Conservation (phyloP, 2,329 filamentous ascomycete genomes). For the Beauveria sp. region DNA sequence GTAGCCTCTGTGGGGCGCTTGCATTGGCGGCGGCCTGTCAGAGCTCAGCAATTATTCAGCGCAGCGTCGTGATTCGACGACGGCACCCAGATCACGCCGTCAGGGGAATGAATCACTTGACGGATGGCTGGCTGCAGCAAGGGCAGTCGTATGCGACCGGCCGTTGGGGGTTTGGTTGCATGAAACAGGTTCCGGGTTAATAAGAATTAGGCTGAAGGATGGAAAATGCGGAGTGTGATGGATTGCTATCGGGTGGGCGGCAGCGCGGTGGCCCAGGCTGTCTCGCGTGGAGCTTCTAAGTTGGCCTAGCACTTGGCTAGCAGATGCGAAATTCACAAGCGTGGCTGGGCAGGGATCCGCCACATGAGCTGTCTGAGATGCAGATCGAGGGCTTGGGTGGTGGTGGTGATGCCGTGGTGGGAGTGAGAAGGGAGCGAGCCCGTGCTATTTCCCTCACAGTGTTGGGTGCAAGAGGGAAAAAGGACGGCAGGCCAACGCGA, state of each 20-base stretch:
- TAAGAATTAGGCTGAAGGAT: not conserved
- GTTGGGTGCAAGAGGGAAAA: too few species aligned
- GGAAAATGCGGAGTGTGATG: not conserved
- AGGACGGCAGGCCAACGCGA: too few species aligned
- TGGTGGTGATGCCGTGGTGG: not conserved
- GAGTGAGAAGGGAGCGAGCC: not conserved
- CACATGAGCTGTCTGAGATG: conserved; percentile 5
- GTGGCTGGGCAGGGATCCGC: conserved; percentile 3
- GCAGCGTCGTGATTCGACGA: conserved; percentile 5
- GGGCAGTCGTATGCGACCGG: not conserved
- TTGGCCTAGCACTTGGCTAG: not conserved
- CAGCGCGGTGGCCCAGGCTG: not conserved
- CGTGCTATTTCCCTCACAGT: not conserved
- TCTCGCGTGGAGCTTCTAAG: conserved; percentile 8
- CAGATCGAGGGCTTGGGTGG: not conserved
- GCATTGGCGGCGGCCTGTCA: conserved; percentile 16
- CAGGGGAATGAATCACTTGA: conserved; percentile 4
- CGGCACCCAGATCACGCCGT: not conserved
- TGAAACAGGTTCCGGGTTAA: not conserved
- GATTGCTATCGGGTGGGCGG: not conserved
- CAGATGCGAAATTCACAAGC: not conserved
- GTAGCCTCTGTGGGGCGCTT: not conserved
- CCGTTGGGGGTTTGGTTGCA: not conserved
- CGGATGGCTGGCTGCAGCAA: not conserved
- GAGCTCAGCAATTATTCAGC: conserved; percentile 22